phyloP scores from a whole-genome alignment of 176 grass and related monocot genomes.

The Tillandsia fasciculata region DNA sequence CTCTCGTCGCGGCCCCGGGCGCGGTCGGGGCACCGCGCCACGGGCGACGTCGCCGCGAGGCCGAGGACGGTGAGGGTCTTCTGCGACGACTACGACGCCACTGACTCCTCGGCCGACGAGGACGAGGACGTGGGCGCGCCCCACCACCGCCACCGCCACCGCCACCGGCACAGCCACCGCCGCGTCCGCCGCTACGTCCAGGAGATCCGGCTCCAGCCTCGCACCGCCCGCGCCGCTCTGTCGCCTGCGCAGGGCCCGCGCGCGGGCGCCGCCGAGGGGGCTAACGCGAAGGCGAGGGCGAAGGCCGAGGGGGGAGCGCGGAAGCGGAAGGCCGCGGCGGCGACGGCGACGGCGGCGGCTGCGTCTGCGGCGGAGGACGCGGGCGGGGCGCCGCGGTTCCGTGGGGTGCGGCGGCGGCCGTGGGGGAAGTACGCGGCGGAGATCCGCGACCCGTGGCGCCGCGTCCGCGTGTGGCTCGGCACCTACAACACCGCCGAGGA shows the following conservation, averaged over 20 bases:
- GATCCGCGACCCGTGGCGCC: constrained; percentile 83
- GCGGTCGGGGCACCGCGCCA: not conserved
- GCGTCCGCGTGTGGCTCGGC: constrained; percentile 86
- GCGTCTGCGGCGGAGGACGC: constrained; percentile 6
- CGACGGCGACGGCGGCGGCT: constrained; percentile 1
- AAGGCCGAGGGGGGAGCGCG: constrained; percentile 8
- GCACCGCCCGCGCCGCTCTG: not conserved
- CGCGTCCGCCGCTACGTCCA: constrained; percentile 73
- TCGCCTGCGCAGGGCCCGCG: not conserved
- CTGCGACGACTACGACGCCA: constrained; percentile 80
- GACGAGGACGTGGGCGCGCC: not conserved
- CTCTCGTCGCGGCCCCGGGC: not conserved
- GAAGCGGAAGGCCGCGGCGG: constrained; percentile 28
- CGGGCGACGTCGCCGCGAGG: not conserved
- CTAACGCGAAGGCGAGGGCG: not conserved
- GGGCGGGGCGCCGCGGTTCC: constrained; percentile 49
- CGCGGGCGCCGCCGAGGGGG: not conserved
- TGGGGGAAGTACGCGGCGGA: constrained; percentile 99
- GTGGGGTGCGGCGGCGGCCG: constrained; percentile 67
- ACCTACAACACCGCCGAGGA: constrained; percentile 94
- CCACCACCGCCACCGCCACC: not conserved
- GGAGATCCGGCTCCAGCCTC: constrained; percentile 50
- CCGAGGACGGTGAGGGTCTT: constrained; percentile 46
- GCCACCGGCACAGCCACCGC: constrained; percentile 3
- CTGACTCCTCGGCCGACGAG: constrained; percentile 65